phyloP scores from a whole-genome alignment of 371 early-diverging fungal species.

The Rhizopus arrhizus region DNA sequence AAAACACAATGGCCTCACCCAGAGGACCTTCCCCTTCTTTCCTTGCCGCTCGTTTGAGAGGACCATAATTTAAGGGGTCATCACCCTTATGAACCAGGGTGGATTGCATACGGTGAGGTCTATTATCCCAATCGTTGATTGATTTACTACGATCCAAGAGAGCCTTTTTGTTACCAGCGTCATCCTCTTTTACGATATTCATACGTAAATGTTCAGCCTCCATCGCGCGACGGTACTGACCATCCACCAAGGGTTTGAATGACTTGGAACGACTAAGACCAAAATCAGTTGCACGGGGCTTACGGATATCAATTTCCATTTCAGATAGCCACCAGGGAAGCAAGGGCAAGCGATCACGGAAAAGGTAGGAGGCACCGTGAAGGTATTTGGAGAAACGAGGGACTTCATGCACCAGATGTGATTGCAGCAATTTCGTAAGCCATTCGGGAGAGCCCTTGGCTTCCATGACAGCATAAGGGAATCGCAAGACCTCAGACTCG shows the following conservation, averaged over 20 bases:
- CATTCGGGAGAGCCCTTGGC: conserved; percentile 94
- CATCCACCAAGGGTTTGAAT: conserved; percentile 54
- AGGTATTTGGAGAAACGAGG: conserved; percentile 98
- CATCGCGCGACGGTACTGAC: conserved; percentile 48
- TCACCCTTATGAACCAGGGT: conserved; percentile 25
- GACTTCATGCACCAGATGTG: conserved; percentile 93
- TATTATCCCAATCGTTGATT: conserved; percentile 18
- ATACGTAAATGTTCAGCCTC: conserved; percentile 38
- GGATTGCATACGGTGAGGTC: conserved; percentile 33
- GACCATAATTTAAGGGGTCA: conserved; percentile 31
- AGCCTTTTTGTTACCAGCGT: background rate
- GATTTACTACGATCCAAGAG: background rate
- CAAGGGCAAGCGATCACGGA: conserved; percentile 81
- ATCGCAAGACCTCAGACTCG: conserved; percentile 79
- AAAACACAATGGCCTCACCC: conserved; percentile 31
- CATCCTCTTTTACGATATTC: conserved; percentile 13
- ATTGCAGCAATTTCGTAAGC: conserved; percentile 87
- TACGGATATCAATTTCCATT: conserved; percentile 91
- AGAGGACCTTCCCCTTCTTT: conserved; percentile 12
- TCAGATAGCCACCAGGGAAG: conserved; percentile 99
- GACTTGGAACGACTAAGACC: conserved; percentile 51
- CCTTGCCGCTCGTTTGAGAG: conserved; percentile 6
- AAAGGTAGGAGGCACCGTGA: conserved; percentile 92
- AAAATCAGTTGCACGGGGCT: conserved; percentile 57
- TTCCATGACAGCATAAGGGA: conserved; percentile 98